Conservation (phyloP, 768 basidiomycete species). For the Bullera alba region DNA sequence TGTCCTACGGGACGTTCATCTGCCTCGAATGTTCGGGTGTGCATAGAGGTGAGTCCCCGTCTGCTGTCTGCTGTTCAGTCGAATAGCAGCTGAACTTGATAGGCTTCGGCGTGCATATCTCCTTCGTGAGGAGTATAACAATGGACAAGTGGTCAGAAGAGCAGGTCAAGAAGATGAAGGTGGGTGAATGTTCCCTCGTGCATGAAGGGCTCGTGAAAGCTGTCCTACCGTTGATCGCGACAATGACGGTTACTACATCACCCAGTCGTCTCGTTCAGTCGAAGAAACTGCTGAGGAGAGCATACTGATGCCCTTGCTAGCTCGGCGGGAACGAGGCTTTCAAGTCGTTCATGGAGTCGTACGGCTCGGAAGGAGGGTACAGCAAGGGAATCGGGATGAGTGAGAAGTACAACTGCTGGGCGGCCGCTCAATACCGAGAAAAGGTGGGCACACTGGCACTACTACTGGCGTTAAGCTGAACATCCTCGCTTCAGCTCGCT, state of each 20-base stretch:
- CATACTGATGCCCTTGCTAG: constrained; percentile 49
- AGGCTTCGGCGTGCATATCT: constrained; percentile 87
- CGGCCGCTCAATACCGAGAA: constrained; percentile 86
- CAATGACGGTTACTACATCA: too few species aligned
- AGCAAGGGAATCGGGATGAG: constrained; percentile 32
- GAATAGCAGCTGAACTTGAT: constrained; percentile 45
- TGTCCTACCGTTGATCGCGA: too few species aligned
- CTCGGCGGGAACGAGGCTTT: constrained; percentile 83
- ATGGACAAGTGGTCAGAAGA: constrained; percentile 96
- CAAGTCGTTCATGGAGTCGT: constrained; percentile 59
- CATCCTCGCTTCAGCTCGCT: constrained; percentile 56
- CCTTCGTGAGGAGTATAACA: constrained; percentile 80
- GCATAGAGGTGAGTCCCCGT: constrained; percentile 46
- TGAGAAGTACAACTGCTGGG: constrained; percentile 76
- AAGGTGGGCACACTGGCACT: constrained; percentile 55
- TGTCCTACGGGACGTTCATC: constrained; percentile 62
- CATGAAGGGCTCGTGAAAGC: background rate
- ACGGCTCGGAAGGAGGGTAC: constrained; percentile 33
- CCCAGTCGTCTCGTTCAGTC: background rate
- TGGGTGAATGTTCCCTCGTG: constrained; percentile 43
- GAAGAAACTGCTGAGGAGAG: constrained; percentile 1
- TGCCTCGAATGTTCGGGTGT: constrained; percentile 64
- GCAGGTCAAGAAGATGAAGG: constrained; percentile 73
- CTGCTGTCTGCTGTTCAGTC: background rate
- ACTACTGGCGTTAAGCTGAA: constrained; percentile 2